Percentiles rank a stretch among this genome's conserved stretches.
These are phyloP conservation scores for Nyssa sinensis DNA, from an alignment of 148 eudicot species.

Conservation along the genomic window DNA sequence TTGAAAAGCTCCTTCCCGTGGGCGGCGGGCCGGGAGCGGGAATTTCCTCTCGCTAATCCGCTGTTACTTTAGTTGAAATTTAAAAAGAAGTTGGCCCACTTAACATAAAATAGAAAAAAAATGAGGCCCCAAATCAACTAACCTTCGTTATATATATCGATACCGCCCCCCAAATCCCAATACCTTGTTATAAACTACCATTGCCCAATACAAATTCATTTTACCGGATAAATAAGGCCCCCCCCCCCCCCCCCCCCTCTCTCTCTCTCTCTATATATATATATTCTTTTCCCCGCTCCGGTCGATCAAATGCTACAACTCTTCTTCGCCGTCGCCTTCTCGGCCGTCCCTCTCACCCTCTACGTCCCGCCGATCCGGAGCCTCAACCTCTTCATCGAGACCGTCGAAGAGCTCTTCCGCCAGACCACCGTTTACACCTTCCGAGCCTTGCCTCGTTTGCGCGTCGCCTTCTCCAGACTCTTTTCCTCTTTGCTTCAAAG, in stretches of 20 bases:
- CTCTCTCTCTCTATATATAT: not conserved
- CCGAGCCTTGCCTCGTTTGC: slow-evolving; percentile 18
- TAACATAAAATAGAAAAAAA: no score
- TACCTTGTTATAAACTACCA: no score
- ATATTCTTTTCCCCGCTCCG: not conserved
- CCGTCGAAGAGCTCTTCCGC: slow-evolving; percentile 21
- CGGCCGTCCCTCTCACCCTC: slow-evolving; percentile 31
- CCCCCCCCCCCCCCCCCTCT: not conserved
- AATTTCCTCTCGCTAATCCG: no score
- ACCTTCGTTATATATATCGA: no score
- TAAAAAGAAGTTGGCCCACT: no score
- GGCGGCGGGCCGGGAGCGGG: no score
- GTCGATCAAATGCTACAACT: slow-evolving; percentile 23
- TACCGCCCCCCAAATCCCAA: no score
- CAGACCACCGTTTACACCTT: slow-evolving; percentile 9
- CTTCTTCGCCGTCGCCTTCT: slow-evolving; percentile 30
- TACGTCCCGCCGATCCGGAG: slow-evolving; percentile 35
- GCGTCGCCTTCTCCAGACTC: slow-evolving; percentile 25
- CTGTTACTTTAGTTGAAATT: no score
- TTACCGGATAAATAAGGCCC: not conserved
- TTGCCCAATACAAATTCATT: not conserved
- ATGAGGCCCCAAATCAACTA: no score
- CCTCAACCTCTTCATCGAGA: slow-evolving; percentile 25
- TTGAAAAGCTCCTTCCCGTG: no score
- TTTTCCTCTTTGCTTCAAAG: slow-evolving; percentile 9